These are phyloP conservation scores for Raffaelea deltoideospora DNA, from an alignment of 2,329 filamentous ascomycete species.

Conservation along the genomic window DNA sequence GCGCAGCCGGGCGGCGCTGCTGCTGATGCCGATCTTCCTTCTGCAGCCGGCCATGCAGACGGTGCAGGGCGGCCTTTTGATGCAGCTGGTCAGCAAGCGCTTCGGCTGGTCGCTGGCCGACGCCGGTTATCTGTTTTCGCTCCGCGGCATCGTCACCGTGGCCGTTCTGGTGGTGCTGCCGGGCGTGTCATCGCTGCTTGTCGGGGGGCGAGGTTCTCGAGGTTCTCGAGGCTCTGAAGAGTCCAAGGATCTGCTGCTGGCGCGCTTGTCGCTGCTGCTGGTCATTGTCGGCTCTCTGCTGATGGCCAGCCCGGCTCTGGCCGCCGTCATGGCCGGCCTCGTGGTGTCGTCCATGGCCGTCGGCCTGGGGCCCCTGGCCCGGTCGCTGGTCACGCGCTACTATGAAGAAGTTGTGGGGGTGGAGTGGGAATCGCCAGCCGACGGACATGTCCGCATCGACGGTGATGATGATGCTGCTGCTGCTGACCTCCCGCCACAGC, in stretches of 20 bases:
- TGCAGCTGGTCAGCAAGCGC: conserved; percentile 28
- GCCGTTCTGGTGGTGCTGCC: conserved; percentile 21
- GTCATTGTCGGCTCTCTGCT: conserved; percentile 11
- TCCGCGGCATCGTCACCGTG: conserved; percentile 23
- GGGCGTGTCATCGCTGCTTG: conserved; percentile 16
- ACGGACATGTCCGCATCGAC: background rate
- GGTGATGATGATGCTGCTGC: background rate
- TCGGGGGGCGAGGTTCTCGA: background rate
- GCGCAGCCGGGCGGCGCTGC: conserved; percentile 18
- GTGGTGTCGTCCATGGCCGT: conserved; percentile 1
- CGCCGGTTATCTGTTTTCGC: conserved; percentile 24
- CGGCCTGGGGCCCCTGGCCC: conserved; percentile 8
- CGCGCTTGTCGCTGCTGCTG: conserved; percentile 10
- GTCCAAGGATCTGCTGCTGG: conserved; percentile 13
- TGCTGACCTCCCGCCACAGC: background rate
- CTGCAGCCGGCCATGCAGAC: conserved; percentile 20
- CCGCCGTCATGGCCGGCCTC: conserved; percentile 11
- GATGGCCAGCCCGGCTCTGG: conserved; percentile 8
- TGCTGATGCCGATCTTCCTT: conserved; percentile 24
- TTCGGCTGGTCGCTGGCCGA: conserved; percentile 27
- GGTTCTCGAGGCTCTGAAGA: conserved; percentile 17
- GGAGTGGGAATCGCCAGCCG: too few relatives aligned
- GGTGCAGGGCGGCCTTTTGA: conserved; percentile 20
- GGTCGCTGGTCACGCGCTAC: conserved; percentile 10
- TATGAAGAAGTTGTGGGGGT: background rate